Evolutionary conservation across 73 alveolate genomes (phyloP).

Genomic region (Tetrahymena thermophila): DNA sequence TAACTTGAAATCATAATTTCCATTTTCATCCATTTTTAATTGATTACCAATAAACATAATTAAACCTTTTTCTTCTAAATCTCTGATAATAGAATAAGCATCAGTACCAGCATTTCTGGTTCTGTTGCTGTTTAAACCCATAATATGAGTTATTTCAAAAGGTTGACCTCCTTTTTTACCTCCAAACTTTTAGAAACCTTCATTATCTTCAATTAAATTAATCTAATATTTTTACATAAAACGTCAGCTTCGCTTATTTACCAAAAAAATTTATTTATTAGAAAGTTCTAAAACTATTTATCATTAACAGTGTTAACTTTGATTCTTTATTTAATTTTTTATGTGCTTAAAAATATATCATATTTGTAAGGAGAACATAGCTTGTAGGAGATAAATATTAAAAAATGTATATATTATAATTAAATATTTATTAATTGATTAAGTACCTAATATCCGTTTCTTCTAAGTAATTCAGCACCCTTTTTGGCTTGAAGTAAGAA

Average conservation of each 20-base stretch:
- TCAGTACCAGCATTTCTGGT: background rate
- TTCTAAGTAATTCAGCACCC: background rate
- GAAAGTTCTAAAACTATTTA: background rate
- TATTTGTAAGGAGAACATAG: too few relatives aligned
- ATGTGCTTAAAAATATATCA: background rate
- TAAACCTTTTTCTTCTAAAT: background rate
- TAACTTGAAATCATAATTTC: background rate
- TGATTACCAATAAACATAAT: background rate
- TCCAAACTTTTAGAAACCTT: background rate
- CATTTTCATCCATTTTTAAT: background rate
- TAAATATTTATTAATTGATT: too few relatives aligned
- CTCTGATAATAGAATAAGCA: background rate
- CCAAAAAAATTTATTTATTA: background rate
- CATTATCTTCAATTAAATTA: background rate
- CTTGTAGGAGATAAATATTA: background rate
- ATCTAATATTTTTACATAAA: background rate
- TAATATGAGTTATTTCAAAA: background rate
- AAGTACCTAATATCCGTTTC: background rate
- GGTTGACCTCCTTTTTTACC: background rate
- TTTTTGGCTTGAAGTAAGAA: background rate
- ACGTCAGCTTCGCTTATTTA: background rate
- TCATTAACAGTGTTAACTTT: background rate
- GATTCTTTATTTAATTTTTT: background rate
- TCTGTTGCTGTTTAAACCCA: background rate
- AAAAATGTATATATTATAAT: too few relatives aligned